These are phyloP conservation scores for Crithidia acanthocephali DNA, from an alignment of 208 protist genomes.

Conservation along the genomic window DNA sequence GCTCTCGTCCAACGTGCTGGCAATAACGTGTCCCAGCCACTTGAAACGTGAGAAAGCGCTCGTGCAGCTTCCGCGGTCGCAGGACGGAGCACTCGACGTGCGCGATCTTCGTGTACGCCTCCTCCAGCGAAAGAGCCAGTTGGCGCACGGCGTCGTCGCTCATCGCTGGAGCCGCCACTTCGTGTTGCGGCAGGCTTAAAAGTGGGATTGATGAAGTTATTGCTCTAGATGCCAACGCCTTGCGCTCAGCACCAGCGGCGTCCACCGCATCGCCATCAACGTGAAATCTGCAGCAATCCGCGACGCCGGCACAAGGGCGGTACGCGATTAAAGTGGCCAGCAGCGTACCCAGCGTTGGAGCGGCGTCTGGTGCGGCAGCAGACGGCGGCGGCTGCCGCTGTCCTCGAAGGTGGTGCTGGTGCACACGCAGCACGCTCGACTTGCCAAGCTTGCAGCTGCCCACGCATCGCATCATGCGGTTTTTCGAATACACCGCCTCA, in stretches of 20 bases:
- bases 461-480: conserved; percentile 81
- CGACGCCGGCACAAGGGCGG: not conserved
- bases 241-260: not conserved
- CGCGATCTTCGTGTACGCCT: conserved; percentile 32
- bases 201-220: not conserved
- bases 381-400: not conserved
- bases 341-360: not conserved
- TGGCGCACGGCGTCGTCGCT: not conserved
- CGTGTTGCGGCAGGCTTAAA: not conserved
- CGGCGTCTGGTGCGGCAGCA: not conserved
- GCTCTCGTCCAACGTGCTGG: conserved; percentile 66
- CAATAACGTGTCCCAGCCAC: conserved; percentile 76
- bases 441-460: conserved; percentile 84
- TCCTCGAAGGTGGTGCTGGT: conserved; percentile 7
- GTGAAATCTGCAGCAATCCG: too few species aligned
- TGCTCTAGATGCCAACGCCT: not conserved
- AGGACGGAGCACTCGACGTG: conserved; percentile 36
- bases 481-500: conserved; percentile 80
- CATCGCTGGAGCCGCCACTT: not conserved
- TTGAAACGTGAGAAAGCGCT: conserved; percentile 46
- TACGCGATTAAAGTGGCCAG: conserved; percentile 4
- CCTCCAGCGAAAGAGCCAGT: conserved; percentile 24
- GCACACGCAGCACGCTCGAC: conserved; percentile 35
- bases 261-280: not conserved
- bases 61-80: conserved; percentile 19